These are phyloP conservation scores for Hypomyces perniciosus DNA, from an alignment of 2,329 filamentous ascomycete species.

Conservation along the genomic window DNA sequence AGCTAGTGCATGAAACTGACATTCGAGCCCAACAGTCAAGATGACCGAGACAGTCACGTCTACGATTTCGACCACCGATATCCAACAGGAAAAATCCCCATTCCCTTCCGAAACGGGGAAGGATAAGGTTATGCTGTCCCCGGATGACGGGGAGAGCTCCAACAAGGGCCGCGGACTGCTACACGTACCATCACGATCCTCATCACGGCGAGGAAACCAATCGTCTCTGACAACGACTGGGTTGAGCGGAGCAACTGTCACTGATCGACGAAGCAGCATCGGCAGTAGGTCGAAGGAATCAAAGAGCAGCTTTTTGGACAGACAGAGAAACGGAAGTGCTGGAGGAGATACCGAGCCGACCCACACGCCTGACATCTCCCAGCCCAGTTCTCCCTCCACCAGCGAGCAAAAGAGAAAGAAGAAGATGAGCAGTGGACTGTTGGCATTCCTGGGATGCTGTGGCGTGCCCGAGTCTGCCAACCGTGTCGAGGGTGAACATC, in stretches of 20 bases:
- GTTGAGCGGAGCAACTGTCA: slow-evolving; percentile 53
- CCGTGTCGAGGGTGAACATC: slow-evolving; percentile 43
- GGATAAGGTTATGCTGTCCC: slow-evolving; percentile 35
- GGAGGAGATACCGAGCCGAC: slow-evolving; percentile 48
- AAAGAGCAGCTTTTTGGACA: slow-evolving; percentile 56
- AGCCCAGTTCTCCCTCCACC: slow-evolving; percentile 46
- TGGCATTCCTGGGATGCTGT: slow-evolving; percentile 62
- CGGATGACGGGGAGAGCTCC: slow-evolving; percentile 36
- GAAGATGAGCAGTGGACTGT: slow-evolving; percentile 49
- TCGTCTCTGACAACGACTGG: slow-evolving; percentile 54
- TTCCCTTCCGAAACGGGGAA: slow-evolving; percentile 35
- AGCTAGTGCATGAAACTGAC: slow-evolving; percentile 2
- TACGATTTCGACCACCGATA: slow-evolving; percentile 23
- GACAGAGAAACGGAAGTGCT: slow-evolving; percentile 60
- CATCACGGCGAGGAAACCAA: slow-evolving; percentile 53
- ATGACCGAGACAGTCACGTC: slow-evolving; percentile 29
- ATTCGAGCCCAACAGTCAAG: slow-evolving; percentile 12
- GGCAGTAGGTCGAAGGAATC: slow-evolving; percentile 60
- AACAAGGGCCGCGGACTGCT: slow-evolving; percentile 50
- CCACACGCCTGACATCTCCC: slow-evolving; percentile 43
- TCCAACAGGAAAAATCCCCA: slow-evolving; percentile 29
- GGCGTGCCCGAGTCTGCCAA: slow-evolving; percentile 55
- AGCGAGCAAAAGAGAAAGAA: slow-evolving; percentile 49
- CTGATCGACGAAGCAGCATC: slow-evolving; percentile 56
- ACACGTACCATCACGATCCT: slow-evolving; percentile 56